Evolutionary conservation across 1,284 basidiomycete genomes (phyloP).

Genomic region (Bondarzewia mesenterica): DNA sequence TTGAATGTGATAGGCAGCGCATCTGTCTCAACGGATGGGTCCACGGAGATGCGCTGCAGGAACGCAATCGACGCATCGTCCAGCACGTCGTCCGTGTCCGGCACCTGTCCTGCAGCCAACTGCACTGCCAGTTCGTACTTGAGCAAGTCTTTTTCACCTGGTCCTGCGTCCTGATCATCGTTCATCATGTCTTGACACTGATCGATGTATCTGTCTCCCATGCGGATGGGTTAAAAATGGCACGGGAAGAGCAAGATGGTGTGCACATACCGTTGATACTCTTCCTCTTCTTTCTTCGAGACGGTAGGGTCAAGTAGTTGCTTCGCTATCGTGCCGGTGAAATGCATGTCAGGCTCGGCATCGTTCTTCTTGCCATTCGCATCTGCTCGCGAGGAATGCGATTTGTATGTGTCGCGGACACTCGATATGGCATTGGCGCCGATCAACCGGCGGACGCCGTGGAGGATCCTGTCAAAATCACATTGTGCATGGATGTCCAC

Average conservation of each 20-base stretch:
- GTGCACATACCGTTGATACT: slow-evolving; percentile 67
- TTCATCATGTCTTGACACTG: slow-evolving; percentile 57
- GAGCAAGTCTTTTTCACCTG: slow-evolving; percentile 6
- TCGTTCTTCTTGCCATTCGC: slow-evolving; percentile 14
- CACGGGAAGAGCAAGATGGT: neutral
- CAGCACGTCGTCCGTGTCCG: neutral
- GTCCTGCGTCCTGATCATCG: slow-evolving; percentile 30
- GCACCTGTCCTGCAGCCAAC: neutral
- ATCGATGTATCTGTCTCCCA: slow-evolving; percentile 53
- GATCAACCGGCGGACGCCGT: slow-evolving; percentile 69
- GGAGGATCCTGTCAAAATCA: slow-evolving; percentile 44
- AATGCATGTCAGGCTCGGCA: slow-evolving; percentile 33
- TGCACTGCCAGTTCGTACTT: slow-evolving; percentile 5
- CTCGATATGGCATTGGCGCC: slow-evolving; percentile 37
- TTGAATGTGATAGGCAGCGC: neutral
- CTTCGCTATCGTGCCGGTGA: slow-evolving; percentile 57
- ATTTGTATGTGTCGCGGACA: slow-evolving; percentile 30
- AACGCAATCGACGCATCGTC: neutral
- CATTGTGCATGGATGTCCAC: slow-evolving; percentile 2
- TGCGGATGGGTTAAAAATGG: neutral
- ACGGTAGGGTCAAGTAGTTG: slow-evolving; percentile 62
- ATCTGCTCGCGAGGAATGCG: slow-evolving; percentile 22
- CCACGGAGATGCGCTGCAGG: neutral
- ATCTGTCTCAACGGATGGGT: neutral
- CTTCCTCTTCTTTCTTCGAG: slow-evolving; percentile 55